Conservation (phyloP, 257 asterid genomes). For the Echium plantagineum region DNA sequence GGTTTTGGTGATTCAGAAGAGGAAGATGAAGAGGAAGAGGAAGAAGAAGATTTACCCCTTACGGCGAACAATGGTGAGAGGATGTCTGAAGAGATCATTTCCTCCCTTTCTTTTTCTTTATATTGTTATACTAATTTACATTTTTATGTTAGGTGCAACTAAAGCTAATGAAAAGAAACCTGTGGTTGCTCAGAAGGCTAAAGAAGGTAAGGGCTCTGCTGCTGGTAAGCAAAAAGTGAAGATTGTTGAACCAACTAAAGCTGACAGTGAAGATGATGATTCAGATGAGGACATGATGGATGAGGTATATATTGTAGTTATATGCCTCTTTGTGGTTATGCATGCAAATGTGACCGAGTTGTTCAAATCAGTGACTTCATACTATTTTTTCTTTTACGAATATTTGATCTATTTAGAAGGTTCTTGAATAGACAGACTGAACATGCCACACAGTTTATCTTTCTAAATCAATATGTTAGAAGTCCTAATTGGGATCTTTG, state of each 20-base stretch:
- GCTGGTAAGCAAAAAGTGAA: conserved; percentile 55
- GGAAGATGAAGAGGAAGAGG: too few species aligned
- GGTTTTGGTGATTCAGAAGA: conserved; percentile 32
- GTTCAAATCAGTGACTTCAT: neutral
- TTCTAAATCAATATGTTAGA: neutral
- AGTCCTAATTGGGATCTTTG: neutral
- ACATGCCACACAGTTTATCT: neutral
- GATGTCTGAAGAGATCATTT: neutral
- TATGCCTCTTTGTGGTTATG: neutral
- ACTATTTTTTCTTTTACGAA: neutral
- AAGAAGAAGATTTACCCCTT: neutral
- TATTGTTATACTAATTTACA: neutral
- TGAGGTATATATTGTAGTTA: conserved; percentile 11
- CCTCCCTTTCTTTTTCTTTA: neutral
- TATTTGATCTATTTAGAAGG: neutral
- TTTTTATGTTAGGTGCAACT: neutral
- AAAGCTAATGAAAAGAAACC: conserved; percentile 41
- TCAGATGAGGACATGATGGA: conserved; percentile 16
- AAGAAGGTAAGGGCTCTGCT: conserved; percentile 28
- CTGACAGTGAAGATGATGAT: conserved; percentile 24
- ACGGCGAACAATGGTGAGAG: conserved; percentile 34
- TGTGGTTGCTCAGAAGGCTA: conserved; percentile 28
- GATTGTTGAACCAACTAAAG: conserved; percentile 39
- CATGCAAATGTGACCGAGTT: conserved; percentile 1
- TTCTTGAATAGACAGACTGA: neutral